phyloP scores from a whole-genome alignment of 2,329 filamentous ascomycete species.

The Aspergillus alliaceus region DNA sequence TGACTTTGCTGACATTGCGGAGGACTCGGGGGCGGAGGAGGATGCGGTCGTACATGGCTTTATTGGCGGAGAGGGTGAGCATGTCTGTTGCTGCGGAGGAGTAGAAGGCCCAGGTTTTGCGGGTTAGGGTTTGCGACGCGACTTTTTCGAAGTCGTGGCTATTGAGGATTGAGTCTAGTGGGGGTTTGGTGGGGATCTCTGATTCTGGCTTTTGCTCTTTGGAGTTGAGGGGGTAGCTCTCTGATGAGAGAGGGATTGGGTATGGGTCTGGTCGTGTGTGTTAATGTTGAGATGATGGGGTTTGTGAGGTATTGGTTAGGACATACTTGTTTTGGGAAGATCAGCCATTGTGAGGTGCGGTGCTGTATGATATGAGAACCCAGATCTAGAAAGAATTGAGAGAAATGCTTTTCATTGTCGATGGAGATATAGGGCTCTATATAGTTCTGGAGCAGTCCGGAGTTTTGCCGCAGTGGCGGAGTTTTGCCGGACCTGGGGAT shows the following conservation, averaged over 20 bases:
- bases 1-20: conserved; percentile 39
- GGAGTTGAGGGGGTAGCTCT: not conserved
- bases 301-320: too few species aligned
- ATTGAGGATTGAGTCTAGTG: conserved; percentile 48
- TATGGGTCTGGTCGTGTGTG: not conserved
- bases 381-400: conserved; percentile 26
- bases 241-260: not conserved
- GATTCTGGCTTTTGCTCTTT: not conserved
- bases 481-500: not conserved
- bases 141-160: conserved; percentile 48
- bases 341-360: conserved; percentile 2
- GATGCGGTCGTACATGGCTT: conserved; percentile 42
- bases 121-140: conserved; percentile 75
- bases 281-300: not conserved
- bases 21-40: conserved; percentile 50
- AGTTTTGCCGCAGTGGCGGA: not conserved
- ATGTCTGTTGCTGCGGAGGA: conserved; percentile 47
- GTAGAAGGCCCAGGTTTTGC: conserved; percentile 82
- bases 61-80: conserved; percentile 42
- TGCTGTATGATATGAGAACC: not conserved
- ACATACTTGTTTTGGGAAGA: conserved; percentile 3
- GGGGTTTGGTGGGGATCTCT: conserved; percentile 35
- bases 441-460: not conserved
- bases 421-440: not conserved
- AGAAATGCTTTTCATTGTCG: not conserved